Conservation (phyloP, 768 basidiomycete species). For the Trametes punicea region DNA sequence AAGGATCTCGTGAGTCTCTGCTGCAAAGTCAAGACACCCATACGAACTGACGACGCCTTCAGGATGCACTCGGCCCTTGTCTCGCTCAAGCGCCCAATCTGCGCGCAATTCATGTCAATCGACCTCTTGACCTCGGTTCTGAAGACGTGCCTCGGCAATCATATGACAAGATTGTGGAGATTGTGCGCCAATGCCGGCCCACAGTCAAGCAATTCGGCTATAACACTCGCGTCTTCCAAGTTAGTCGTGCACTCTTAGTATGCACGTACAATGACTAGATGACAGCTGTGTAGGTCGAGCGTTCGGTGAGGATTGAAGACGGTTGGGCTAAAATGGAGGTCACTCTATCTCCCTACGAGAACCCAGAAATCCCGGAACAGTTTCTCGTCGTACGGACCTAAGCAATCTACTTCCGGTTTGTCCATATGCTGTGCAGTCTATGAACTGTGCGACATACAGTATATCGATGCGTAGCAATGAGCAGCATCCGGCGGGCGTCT, state of each 20-base stretch:
- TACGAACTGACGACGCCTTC: background rate
- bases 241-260: constrained; percentile 27
- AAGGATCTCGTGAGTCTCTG: constrained; percentile 40
- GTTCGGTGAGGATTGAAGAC: constrained; percentile 35
- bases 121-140: constrained; percentile 25
- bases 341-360: constrained; percentile 52
- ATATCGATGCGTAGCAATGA: too few relatives aligned
- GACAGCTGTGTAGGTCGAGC: constrained; percentile 41
- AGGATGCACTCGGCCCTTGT: constrained; percentile 41
- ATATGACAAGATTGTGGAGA: constrained; percentile 27
- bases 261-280: background rate
- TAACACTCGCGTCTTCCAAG: constrained; percentile 70
- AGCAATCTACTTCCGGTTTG: background rate
- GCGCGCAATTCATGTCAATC: constrained; percentile 59
- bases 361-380: constrained; percentile 65
- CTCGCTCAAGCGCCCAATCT: constrained; percentile 47
- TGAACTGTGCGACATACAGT: background rate
- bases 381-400: constrained; percentile 64
- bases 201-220: constrained; percentile 62
- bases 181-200: constrained; percentile 49
- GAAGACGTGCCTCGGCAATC: constrained; percentile 22
- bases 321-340: constrained; percentile 39
- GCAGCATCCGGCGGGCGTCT: too few relatives aligned
- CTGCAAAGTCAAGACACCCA: too few relatives aligned
- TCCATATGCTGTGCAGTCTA: background rate